Evolutionary conservation across 768 basidiomycete genomes (phyloP).

Genomic region (Mycena olivaceomarginata): DNA sequence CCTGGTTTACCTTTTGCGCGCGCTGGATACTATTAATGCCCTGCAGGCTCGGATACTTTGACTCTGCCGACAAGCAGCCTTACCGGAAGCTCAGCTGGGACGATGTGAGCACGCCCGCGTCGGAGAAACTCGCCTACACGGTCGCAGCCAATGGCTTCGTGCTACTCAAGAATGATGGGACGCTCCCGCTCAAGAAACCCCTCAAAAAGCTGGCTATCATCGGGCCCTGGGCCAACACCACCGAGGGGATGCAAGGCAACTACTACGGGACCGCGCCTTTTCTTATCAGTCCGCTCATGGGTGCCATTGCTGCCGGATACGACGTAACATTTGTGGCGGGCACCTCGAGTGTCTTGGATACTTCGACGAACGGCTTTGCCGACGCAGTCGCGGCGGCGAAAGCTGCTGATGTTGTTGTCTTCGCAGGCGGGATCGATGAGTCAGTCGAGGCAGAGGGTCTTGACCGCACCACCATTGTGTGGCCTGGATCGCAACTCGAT

Average conservation of each 20-base stretch:
- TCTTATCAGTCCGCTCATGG: constrained; percentile 71
- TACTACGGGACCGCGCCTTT: constrained; percentile 73
- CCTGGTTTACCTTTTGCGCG: not conserved
- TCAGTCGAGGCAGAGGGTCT: constrained; percentile 68
- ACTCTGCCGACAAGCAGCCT: constrained; percentile 68
- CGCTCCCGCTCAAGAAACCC: constrained; percentile 69
- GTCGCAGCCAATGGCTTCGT: constrained; percentile 75
- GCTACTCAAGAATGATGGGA: constrained; percentile 79
- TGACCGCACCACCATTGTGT: constrained; percentile 70
- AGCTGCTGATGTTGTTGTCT: constrained; percentile 70
- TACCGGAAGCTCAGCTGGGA: constrained; percentile 70
- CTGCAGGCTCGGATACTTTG: constrained; percentile 74
- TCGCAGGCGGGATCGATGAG: constrained; percentile 73
- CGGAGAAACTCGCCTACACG: constrained; percentile 69
- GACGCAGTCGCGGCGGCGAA: constrained; percentile 69
- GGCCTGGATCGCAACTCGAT: constrained; percentile 75
- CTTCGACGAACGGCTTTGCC: constrained; percentile 65
- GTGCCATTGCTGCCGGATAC: constrained; percentile 67
- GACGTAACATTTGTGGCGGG: constrained; percentile 65
- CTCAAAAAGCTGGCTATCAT: constrained; percentile 75
- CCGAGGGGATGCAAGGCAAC: constrained; percentile 75
- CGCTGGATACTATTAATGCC: constrained; percentile 10
- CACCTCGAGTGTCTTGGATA: constrained; percentile 59
- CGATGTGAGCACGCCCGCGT: constrained; percentile 67
- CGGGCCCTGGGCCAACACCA: constrained; percentile 77